These are phyloP conservation scores for Daucus carota DNA, from an alignment of 129 eudicot species.

Conservation along the genomic window DH1_v3.0 NC_030388.2:29082001-29082500, in stretches of 20 bases:
- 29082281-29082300: background rate
- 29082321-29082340: background rate
- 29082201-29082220: background rate
- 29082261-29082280: background rate
- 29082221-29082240: background rate
- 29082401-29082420: background rate
- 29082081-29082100: slow-evolving; percentile 11
- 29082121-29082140: background rate
- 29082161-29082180: background rate
- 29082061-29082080: background rate
- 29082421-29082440: background rate
- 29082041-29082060: slow-evolving; percentile 94
- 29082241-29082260: background rate
- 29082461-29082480: slow-evolving; percentile 59
- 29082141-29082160: background rate
- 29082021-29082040: slow-evolving; percentile 86
- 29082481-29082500: slow-evolving; percentile 68
- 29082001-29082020: slow-evolving; percentile 83
- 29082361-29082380: background rate
- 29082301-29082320: background rate
- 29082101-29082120: background rate
- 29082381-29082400: background rate
- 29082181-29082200: background rate
- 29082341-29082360: background rate
- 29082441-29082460: background rate